Conservation (phyloP, 805 yeast species). For the Scheffersomyces amazonensis region DNA sequence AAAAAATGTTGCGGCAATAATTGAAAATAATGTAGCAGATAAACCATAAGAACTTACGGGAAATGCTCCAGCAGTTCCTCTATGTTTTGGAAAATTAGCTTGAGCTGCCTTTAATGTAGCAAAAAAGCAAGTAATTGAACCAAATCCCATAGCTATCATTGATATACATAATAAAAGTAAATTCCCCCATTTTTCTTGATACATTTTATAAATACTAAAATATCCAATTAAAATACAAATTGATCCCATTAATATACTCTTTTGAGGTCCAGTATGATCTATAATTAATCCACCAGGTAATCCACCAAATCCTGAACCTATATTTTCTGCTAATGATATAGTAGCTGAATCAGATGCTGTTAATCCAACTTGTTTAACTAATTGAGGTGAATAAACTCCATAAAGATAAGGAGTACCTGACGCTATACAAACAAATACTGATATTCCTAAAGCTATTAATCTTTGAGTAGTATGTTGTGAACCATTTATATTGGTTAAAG, state of each 20-base stretch:
- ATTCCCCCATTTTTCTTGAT: constrained; percentile 35
- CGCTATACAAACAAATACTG: constrained; percentile 55
- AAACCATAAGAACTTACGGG: constrained; percentile 71
- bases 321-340: constrained; percentile 56
- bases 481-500: too few species aligned
- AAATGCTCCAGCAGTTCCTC: constrained; percentile 68
- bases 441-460: constrained; percentile 24
- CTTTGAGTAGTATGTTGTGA: constrained; percentile 13
- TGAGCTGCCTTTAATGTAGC: constrained; percentile 55
- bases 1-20: constrained; percentile 52
- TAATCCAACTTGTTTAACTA: constrained; percentile 53
- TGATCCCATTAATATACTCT: constrained; percentile 55
- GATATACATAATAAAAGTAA: constrained; percentile 45
- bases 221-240: constrained; percentile 54
- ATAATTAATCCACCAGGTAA: constrained; percentile 68
- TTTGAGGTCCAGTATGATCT: constrained; percentile 56
- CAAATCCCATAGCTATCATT: constrained; percentile 57
- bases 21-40: constrained; percentile 64
- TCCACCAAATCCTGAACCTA: constrained; percentile 71
- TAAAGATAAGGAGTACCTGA: constrained; percentile 76
- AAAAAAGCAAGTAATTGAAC: constrained; percentile 62
- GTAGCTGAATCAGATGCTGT: constrained; percentile 62
- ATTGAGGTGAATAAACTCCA: constrained; percentile 75
- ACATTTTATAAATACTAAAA: constrained; percentile 46
- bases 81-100: constrained; percentile 65